Evolutionary conservation across 2,329 filamentous ascomycete species (phyloP).

Genomic region (Fusarium acutatum): DNA sequence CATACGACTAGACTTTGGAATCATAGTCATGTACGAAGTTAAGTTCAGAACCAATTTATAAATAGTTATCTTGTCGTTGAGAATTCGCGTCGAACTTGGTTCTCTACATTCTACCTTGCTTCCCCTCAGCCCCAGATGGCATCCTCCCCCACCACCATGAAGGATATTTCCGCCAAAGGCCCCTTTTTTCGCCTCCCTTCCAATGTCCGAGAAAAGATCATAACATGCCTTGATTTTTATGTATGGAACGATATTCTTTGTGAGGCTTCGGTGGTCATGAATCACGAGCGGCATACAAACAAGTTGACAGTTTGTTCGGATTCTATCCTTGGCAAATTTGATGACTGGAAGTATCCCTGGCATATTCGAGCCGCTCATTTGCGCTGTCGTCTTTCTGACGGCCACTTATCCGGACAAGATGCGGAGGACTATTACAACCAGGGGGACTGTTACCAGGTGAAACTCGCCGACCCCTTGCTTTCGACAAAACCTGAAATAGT

Average conservation of each 20-base stretch:
- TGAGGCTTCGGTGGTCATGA: neutral
- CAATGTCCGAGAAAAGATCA: neutral
- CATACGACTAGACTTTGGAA: neutral
- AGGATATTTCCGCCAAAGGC: neutral
- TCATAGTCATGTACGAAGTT: fast-evolving
- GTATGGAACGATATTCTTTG: neutral
- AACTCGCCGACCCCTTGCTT: neutral
- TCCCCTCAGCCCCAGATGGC: neutral
- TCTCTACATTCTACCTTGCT: neutral
- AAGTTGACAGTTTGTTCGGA: neutral
- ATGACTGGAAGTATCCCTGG: neutral
- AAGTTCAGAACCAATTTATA: fast-evolving
- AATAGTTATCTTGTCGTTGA: fast-evolving
- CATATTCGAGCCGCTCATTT: neutral
- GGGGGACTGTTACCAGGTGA: no score
- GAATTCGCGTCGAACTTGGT: neutral
- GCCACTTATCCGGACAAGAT: no score
- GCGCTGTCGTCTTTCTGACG: neutral
- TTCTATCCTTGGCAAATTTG: neutral
- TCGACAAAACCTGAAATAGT: neutral
- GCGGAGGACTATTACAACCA: no score
- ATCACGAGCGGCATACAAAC: neutral
- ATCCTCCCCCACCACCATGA: neutral
- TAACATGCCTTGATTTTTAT: neutral
- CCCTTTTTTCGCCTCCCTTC: neutral